These are phyloP conservation scores for Glarea lozoyensis DNA, from an alignment of 495 filamentous ascomycete species.

Conservation along the genomic window DNA sequence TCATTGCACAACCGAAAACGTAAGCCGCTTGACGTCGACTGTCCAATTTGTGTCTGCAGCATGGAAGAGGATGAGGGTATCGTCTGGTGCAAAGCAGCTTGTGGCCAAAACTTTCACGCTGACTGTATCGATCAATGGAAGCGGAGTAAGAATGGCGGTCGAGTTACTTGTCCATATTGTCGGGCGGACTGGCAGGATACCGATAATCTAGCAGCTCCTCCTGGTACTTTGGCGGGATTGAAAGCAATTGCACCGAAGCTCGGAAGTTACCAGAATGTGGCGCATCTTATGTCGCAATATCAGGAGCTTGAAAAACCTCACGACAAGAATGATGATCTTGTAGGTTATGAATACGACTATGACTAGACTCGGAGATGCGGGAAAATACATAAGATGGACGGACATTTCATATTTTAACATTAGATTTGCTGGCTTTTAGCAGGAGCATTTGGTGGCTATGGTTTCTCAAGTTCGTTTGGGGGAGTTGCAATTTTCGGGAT, in stretches of 20 bases:
- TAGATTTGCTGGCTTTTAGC: too few species aligned
- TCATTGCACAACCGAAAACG: slow-evolving; percentile 18
- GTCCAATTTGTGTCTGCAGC: slow-evolving; percentile 60
- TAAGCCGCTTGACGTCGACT: slow-evolving; percentile 55
- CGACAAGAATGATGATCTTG: too few species aligned
- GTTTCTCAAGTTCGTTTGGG: too few species aligned
- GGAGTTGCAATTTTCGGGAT: too few species aligned
- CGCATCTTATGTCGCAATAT: slow-evolving; percentile 4
- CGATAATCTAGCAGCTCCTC: too few species aligned
- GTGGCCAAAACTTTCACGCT: slow-evolving; percentile 73
- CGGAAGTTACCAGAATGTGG: slow-evolving; percentile 9
- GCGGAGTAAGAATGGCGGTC: slow-evolving; percentile 31
- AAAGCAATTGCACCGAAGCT: slow-evolving; percentile 8
- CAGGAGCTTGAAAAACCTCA: too few species aligned
- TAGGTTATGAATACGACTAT: too few species aligned
- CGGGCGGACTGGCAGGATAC: slow-evolving; percentile 10
- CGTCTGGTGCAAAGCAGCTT: slow-evolving; percentile 64
- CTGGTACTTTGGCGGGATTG: neutral
- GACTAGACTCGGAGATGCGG: too few species aligned
- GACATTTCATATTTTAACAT: too few species aligned
- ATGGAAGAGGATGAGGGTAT: slow-evolving; percentile 46
- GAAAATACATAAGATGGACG: too few species aligned
- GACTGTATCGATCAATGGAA: slow-evolving; percentile 67
- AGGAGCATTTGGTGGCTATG: too few species aligned
- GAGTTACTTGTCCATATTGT: slow-evolving; percentile 9